These are phyloP conservation scores for Arthrobotrys conoides DNA, from an alignment of 2,329 filamentous ascomycete species.

Conservation along the genomic window DNA sequence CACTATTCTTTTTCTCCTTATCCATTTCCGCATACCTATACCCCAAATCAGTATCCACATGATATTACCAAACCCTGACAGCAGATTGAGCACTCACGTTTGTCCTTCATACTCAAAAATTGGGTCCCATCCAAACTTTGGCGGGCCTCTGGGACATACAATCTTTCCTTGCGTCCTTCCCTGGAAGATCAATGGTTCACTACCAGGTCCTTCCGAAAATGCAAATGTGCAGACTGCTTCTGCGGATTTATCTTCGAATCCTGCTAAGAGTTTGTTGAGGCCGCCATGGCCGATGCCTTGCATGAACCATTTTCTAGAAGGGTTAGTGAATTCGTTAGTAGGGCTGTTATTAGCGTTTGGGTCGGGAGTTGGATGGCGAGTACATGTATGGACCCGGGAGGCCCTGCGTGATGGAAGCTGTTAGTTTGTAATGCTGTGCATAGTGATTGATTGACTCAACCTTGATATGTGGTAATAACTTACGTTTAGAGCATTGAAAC, in stretches of 20 bases:
- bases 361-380: neutral
- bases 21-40: constrained; percentile 92
- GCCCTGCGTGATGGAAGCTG: constrained; percentile 68
- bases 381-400: constrained; percentile 97
- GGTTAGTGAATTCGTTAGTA: neutral
- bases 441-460: no score
- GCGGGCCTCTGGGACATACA: constrained; percentile 69
- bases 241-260: constrained; percentile 90
- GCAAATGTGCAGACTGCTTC: constrained; percentile 97
- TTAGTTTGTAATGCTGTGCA: neutral
- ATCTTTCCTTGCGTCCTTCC: constrained; percentile 77
- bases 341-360: neutral
- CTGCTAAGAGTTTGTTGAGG: constrained; percentile 89
- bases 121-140: constrained; percentile 80
- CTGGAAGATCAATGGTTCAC: constrained; percentile 89
- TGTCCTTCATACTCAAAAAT: constrained; percentile 93
- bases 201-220: constrained; percentile 86
- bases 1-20: constrained; percentile 85
- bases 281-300: constrained; percentile 83
- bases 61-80: neutral
- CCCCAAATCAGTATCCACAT: constrained; percentile 1
- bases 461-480: neutral
- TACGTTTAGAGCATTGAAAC: constrained; percentile 84
- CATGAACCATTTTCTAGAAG: constrained; percentile 98
- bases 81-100: constrained; percentile 71